Evolutionary conservation across 2,329 filamentous ascomycete genomes (phyloP), one percentile per base, ranked within the genome.

Genomic region (Grosmannia clavigera): DNA sequence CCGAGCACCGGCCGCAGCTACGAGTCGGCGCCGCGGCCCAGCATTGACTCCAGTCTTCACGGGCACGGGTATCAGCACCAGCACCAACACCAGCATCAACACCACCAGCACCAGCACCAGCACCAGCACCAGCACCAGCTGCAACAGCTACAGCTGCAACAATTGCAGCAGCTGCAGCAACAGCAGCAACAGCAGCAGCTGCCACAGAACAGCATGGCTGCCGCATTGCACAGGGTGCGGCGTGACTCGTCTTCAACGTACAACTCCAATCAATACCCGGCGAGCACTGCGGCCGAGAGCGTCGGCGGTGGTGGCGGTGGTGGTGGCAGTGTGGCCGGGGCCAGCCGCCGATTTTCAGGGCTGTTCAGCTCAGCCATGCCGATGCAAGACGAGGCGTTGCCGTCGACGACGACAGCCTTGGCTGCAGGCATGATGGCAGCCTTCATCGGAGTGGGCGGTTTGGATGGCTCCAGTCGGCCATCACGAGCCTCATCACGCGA

Each of bases 281-380:
- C 80, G 14, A 70, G 70, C 38, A 77, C 51, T n/a, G n/a, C 52
- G 3, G 33, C 16, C 2, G 59, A 58, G 46, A 58, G 56, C 33
- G 33, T 46, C 7, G 43, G 40, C 22, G 22, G 22, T 22, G 22
- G 22, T 16, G 43, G 55, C 12, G 56, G 48, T 16, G 43, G 55
- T 22, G 56, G 48, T n/a, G 50, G 10, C 43, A 56, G 31, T 40
- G 22, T 31, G 22, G 46, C 27, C 22, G 54, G 29, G 12, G 38
- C 52, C 38, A 58, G 56, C 12, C 60, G 78, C 48, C 84, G 86
- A 51, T 86, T 82, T 66, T 92, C 88, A 0, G 88, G 86, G 5
- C 76, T 95, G 27, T 96, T 96, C 75, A 89, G 89, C 62, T 95
- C 91, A 0, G 91, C 91, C 5, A 81, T 96, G 70, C 91, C 91